Conservation (phyloP, 495 filamentous ascomycete genomes). For the Amorphotheca resinae region DNA sequence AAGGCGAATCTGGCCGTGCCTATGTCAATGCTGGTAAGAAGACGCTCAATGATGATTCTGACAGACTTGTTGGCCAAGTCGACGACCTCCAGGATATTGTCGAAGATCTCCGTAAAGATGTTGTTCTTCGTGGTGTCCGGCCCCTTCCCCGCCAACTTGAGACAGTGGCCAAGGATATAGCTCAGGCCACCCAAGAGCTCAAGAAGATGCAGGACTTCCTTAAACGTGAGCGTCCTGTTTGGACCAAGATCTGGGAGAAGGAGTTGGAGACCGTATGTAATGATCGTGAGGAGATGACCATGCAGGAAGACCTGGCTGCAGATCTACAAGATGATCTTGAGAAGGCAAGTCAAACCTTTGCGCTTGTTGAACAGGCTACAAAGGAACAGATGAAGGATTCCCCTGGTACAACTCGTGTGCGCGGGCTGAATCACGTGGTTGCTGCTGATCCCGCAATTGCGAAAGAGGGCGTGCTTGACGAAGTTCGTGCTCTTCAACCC, state of each 20-base stretch:
- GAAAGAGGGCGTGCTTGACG: constrained; percentile 82
- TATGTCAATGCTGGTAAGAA: constrained; percentile 84
- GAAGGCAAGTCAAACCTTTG: constrained; percentile 84
- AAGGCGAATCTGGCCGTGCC: constrained; percentile 60
- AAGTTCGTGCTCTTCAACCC: constrained; percentile 87
- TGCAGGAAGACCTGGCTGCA: constrained; percentile 85
- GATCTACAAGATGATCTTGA: constrained; percentile 92
- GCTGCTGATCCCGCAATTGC: constrained; percentile 63
- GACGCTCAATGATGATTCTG: constrained; percentile 67
- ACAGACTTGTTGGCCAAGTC: constrained; percentile 76
- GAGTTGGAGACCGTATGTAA: constrained; percentile 89
- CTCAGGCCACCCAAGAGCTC: constrained; percentile 66
- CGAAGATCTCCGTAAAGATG: constrained; percentile 95
- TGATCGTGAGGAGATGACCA: constrained; percentile 82
- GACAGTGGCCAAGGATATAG: constrained; percentile 74
- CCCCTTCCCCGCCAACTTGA: constrained; percentile 88
- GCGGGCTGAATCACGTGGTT: constrained; percentile 45
- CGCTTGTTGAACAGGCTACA: constrained; percentile 88
- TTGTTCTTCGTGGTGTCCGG: constrained; percentile 83
- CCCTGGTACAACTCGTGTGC: constrained; percentile 33
- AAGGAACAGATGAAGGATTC: constrained; percentile 81
- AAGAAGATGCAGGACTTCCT: constrained; percentile 94
- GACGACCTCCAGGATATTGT: constrained; percentile 94
- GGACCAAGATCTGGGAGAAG: constrained; percentile 98
- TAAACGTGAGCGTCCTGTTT: constrained; percentile 81